These are phyloP conservation scores for Rhizophagus clarus DNA, from an alignment of 192 early-diverging fungal genomes.

Conservation along the genomic window DNA sequence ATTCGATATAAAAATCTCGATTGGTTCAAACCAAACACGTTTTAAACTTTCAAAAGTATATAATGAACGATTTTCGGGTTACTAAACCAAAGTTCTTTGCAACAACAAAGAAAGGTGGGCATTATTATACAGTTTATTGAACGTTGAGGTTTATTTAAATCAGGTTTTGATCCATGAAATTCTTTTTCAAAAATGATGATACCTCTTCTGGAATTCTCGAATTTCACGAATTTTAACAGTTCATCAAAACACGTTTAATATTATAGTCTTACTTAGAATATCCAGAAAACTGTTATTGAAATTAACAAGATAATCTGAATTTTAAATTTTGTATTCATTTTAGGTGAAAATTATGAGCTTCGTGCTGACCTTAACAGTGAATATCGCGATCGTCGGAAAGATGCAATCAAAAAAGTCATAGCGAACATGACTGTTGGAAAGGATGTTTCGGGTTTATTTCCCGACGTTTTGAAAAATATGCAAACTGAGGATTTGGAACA, in stretches of 20 bases:
- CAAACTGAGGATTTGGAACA: constrained; percentile 97
- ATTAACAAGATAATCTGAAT: background rate
- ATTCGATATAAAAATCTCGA: too few species aligned
- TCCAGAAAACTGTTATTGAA: background rate
- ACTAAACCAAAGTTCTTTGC: constrained; percentile 72
- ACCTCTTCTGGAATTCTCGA: background rate
- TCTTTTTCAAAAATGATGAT: background rate
- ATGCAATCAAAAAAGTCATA: constrained; percentile 98
- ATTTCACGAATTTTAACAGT: background rate
- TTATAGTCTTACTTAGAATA: background rate
- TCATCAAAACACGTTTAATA: background rate
- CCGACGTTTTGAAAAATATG: constrained; percentile 99
- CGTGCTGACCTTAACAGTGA: constrained; percentile 96
- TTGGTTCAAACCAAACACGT: background rate
- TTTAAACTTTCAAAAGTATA: background rate
- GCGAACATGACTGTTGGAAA: constrained; percentile 99
- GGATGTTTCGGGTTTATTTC: constrained; percentile 93
- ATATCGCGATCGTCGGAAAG: constrained; percentile 93
- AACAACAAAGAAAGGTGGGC: constrained; percentile 71
- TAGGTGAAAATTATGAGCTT: constrained; percentile 98
- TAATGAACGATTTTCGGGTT: constrained; percentile 10
- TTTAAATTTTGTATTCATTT: background rate
- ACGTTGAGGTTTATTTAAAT: background rate
- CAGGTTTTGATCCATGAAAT: background rate
- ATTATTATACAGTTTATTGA: background rate